A percentile compares a stretch with the other conserved stretches of the same genome.
Evolutionary conservation across 345 rosid genomes (phyloP).

Genomic region (Noccaea caerulescens): DNA sequence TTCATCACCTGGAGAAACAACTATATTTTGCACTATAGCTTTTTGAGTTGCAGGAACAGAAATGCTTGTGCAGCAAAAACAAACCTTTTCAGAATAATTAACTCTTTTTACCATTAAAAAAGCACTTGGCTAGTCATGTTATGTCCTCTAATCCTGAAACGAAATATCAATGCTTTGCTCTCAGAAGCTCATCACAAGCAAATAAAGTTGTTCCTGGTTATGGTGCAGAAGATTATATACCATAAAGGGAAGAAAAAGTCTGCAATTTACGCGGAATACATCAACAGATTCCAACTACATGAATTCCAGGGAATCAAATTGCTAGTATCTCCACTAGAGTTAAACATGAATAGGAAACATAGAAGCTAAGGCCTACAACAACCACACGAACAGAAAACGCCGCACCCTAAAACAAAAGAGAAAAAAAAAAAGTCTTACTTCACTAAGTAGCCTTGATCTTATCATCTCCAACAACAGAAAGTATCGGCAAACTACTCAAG

Average conservation of each 20-base stretch:
- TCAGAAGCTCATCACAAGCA: slow-evolving; percentile 17
- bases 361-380: slow-evolving; percentile 44
- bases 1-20: background rate
- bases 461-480: slow-evolving; percentile 79
- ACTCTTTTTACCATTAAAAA: background rate
- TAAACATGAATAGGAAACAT: slow-evolving; percentile 45
- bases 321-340: slow-evolving; percentile 29
- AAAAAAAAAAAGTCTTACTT: slow-evolving; percentile 46
- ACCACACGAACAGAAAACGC: slow-evolving; percentile 28
- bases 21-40: background rate
- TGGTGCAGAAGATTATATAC: slow-evolving; percentile 27
- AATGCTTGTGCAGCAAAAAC: slow-evolving; percentile 16
- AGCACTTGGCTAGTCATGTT: background rate
- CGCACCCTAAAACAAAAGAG: slow-evolving; percentile 30
- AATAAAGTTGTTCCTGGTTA: slow-evolving; percentile 15
- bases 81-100: background rate
- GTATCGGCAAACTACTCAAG: slow-evolving; percentile 89
- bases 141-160: background rate
- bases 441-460: slow-evolving; percentile 78
- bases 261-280: slow-evolving; percentile 29
- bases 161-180: background rate
- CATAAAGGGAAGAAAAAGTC: slow-evolving; percentile 10
- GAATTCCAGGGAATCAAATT: slow-evolving; percentile 31
- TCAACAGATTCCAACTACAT: slow-evolving; percentile 40
- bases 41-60: slow-evolving; percentile 6